Percentiles rank a stretch among this genome's conserved stretches.
Evolutionary conservation across 345 rosid genomes (phyloP).

Genomic region (Lagerstroemia speciosa): DNA sequence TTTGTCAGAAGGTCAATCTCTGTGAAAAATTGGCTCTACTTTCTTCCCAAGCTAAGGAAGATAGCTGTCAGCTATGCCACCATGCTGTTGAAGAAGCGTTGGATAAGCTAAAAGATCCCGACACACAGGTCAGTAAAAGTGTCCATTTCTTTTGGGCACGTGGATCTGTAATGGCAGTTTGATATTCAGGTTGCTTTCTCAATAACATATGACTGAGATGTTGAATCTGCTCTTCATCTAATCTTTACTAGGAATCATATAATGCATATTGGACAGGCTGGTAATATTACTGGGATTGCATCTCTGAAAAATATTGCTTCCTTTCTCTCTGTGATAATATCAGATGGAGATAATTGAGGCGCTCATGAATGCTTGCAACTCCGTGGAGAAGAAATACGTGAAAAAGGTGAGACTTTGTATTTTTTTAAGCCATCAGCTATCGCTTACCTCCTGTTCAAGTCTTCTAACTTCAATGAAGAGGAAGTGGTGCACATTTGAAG

Average conservation of each 20-base stretch:
- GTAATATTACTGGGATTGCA: not conserved
- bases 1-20: conserved; percentile 60
- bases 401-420: conserved; percentile 42
- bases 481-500: too few species aligned
- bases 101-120: conserved; percentile 68
- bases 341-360: conserved; percentile 62
- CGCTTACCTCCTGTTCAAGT: not conserved
- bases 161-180: not conserved
- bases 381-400: conserved; percentile 44
- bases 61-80: conserved; percentile 65
- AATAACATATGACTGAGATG: not conserved
- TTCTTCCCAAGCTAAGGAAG: conserved; percentile 39
- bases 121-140: conserved; percentile 59
- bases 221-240: not conserved
- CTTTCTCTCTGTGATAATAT: not conserved
- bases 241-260: not conserved
- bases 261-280: not conserved
- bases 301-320: not conserved
- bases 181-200: not conserved
- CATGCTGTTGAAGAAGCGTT: conserved; percentile 52
- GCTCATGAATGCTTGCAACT: conserved; percentile 74
- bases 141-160: not conserved
- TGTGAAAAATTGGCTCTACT: conserved; percentile 35
- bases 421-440: not conserved
- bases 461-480: not conserved